Base-by-base conservation (phyloP, 345 rosid genomes). In the Psidium guajava region DNA sequence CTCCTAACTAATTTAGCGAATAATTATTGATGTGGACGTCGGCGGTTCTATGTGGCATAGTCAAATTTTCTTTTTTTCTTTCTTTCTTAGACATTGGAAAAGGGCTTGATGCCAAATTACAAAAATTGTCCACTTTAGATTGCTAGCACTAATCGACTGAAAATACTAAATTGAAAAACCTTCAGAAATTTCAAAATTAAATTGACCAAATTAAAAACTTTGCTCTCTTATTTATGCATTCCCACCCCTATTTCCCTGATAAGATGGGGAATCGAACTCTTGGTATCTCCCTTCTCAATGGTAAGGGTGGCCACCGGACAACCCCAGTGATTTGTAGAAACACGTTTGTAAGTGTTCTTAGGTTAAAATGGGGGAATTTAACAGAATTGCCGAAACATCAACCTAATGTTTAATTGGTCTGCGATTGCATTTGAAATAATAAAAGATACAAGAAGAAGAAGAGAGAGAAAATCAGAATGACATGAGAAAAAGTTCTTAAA, bases 1-100 rank as follows among this genome's bases (percentile, higher is more conserved):
- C 7, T 27, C 15, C 2, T 0, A 1, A 0, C 1, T 1, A 61
- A 61, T 28, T 61, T 7, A 21, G 9, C 2, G 0, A 1, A 16
- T 0, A 2, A 15, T 61, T 61, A 3, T 61, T 28, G 1, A 28
- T 0, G 1, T 61, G 1, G 10, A 27, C 28, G 5, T 6, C 1
- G 6, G 4, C 5, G 3, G 32, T 25, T 1, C 1, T 11, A 11
- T 5, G 3, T 58, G 8, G 5, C 11, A 9, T 10, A 6, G 16
- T 25, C 0, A 58, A 13, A 3, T 1, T 28, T 15, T 15, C 0
- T 28, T 0, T 32, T 64, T 9, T 64, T 64, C 10, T 11, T 61
- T 4, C 44, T 8, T 64, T 64, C 1, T 8, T 6, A 18, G 40
- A 11, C 40, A 32, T 0, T 15, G 0, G 22, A 11, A 3, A 24